These are phyloP conservation scores for Barbarea vulgaris DNA, from an alignment of 345 rosid genomes.

Conservation along the genomic window DNA sequence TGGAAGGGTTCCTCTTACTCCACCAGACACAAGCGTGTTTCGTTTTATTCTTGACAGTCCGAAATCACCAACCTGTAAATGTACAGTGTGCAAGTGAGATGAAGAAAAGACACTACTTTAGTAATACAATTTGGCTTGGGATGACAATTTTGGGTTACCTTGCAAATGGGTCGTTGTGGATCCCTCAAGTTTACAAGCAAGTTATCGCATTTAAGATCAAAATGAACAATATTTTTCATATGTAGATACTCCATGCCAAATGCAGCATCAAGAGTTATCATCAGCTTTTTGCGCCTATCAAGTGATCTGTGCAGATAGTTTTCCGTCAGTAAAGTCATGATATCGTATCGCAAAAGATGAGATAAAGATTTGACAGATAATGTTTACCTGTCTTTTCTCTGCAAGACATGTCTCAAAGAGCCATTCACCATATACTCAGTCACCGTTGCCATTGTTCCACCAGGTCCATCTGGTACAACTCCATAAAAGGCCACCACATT, in stretches of 20 bases:
- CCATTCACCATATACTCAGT: conserved; percentile 93
- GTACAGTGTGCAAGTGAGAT: background rate
- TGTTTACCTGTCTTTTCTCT: conserved; percentile 65
- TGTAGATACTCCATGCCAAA: conserved; percentile 98
- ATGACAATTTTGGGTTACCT: conserved; percentile 45
- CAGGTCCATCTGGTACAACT: conserved; percentile 88
- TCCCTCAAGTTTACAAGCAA: conserved; percentile 87
- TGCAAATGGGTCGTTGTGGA: conserved; percentile 90
- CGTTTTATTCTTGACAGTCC: conserved; percentile 92
- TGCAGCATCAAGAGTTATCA: conserved; percentile 83
- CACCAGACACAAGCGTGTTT: conserved; percentile 88
- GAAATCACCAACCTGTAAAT: conserved; percentile 83
- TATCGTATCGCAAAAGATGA: background rate
- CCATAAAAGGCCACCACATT: conserved; percentile 95
- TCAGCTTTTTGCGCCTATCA: conserved; percentile 77
- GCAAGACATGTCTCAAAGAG: conserved; percentile 74
- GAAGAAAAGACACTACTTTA: background rate
- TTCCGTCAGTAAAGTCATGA: conserved; percentile 28
- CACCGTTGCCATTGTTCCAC: conserved; percentile 86
- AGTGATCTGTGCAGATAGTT: conserved; percentile 52
- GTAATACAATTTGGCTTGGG: background rate
- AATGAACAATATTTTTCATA: conserved; percentile 81
- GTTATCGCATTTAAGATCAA: conserved; percentile 96
- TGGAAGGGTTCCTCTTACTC: conserved; percentile 94
- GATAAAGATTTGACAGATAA: background rate